phyloP scores from a whole-genome alignment of 192 early-diverging fungal species.

The Gigaspora rosea region DNA sequence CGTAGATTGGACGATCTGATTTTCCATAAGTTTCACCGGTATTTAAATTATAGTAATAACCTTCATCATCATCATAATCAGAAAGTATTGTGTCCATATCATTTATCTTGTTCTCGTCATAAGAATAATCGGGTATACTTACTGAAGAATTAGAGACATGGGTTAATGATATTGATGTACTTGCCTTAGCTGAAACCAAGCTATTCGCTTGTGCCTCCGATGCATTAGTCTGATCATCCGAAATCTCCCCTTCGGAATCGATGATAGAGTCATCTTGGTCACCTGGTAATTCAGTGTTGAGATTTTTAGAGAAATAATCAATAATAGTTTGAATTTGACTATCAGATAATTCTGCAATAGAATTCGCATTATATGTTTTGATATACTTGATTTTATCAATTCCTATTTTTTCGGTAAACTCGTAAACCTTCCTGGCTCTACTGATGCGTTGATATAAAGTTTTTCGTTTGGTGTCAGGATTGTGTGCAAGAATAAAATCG shows the following conservation, averaged over 20 bases:
- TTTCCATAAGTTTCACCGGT: too few relatives aligned
- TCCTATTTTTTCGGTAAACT: slow-evolving; percentile 27
- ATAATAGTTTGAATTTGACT: slow-evolving; percentile 23
- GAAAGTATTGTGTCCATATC: too few relatives aligned
- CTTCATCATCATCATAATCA: too few relatives aligned
- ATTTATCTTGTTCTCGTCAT: too few relatives aligned
- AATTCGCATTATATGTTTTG: slow-evolving; percentile 27
- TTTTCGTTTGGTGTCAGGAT: slow-evolving; percentile 15
- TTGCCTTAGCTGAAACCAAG: too few relatives aligned
- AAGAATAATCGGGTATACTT: too few relatives aligned
- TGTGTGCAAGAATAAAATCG: slow-evolving; percentile 27
- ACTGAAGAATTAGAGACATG: too few relatives aligned
- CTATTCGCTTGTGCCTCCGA: too few relatives aligned
- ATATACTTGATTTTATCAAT: slow-evolving; percentile 29
- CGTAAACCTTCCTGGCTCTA: slow-evolving; percentile 23
- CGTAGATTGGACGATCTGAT: too few relatives aligned
- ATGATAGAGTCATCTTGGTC: not conserved
- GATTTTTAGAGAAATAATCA: slow-evolving; percentile 30
- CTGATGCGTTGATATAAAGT: slow-evolving; percentile 8
- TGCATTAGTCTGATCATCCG: not conserved
- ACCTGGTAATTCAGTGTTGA: slow-evolving; percentile 30
- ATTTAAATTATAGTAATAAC: too few relatives aligned
- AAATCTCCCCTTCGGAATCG: slow-evolving; percentile 14
- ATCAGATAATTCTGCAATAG: slow-evolving; percentile 26
- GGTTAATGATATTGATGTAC: too few relatives aligned